Percentiles rank a stretch among this genome's conserved stretches.
phyloP scores from a whole-genome alignment of 495 filamentous ascomycete species.

The Penicillium paxilli region DNA sequence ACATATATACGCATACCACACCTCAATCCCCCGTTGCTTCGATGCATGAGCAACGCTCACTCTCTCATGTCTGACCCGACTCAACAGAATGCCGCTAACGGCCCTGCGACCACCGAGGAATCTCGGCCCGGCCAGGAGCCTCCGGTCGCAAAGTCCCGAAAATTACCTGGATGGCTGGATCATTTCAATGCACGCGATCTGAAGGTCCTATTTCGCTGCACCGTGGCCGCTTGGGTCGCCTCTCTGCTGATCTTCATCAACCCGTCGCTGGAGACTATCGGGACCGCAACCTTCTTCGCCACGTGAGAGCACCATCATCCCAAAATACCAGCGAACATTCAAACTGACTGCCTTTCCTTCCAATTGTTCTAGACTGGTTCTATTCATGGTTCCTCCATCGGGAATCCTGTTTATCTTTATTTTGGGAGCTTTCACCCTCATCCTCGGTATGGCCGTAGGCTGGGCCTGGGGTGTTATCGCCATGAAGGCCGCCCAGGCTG shows the following conservation, averaged over 20 bases:
- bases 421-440: constrained; percentile 31
- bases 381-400: constrained; percentile 38
- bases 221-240: constrained; percentile 42
- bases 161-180: constrained; percentile 38
- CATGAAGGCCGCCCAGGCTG: constrained; percentile 42
- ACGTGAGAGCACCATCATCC: no score
- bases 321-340: no score
- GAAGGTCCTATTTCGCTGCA: constrained; percentile 46
- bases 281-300: constrained; percentile 32
- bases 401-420: constrained; percentile 41
- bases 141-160: constrained; percentile 8
- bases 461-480: constrained; percentile 45
- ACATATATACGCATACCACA: no score
- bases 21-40: neutral
- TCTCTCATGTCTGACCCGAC: constrained; percentile 12
- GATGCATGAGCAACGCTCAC: neutral
- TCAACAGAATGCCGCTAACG: constrained; percentile 10
- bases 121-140: constrained; percentile 2
- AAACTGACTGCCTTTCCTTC: no score
- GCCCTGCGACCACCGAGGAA: constrained; percentile 5
- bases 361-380: constrained; percentile 24
- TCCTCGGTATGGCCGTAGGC: constrained; percentile 37
- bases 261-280: constrained; percentile 29
- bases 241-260: constrained; percentile 42
- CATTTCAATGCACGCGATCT: constrained; percentile 49